Evolutionary conservation across 1,284 basidiomycete species (phyloP).

Genomic region (Boletus semigastroideus): DNA sequence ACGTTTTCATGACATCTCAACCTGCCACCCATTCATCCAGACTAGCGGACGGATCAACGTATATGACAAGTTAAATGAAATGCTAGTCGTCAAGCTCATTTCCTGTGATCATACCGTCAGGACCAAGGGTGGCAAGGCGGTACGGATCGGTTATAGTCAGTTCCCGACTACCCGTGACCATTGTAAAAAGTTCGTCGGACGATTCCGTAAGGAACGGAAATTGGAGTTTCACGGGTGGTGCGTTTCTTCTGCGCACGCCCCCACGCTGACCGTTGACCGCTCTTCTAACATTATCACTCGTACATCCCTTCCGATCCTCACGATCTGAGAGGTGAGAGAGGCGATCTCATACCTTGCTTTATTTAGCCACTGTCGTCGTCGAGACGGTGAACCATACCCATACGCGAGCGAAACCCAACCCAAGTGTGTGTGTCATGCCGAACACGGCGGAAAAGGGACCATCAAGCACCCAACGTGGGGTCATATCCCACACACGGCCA

Average conservation of each 20-base stretch:
- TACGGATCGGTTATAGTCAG: neutral
- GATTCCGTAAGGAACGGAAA: neutral
- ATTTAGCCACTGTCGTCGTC: neutral
- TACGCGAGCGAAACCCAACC: too few species aligned
- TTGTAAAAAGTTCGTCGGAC: neutral
- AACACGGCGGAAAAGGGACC: neutral
- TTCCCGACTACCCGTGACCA: neutral
- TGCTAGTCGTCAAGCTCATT: neutral
- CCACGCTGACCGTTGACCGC: too few species aligned
- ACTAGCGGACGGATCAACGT: neutral
- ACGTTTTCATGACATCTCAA: neutral
- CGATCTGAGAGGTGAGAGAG: neutral
- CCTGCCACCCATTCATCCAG: too few species aligned
- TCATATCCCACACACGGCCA: neutral
- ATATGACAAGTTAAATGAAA: neutral
- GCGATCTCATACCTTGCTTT: conserved; percentile 2
- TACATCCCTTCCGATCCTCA: neutral
- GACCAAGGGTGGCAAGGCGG: neutral
- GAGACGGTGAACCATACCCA: neutral
- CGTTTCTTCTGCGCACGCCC: neutral
- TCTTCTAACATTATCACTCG: neutral
- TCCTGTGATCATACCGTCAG: neutral
- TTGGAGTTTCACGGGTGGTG: neutral
- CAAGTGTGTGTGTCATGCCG: neutral
- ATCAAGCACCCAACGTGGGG: too few species aligned